phyloP scores from a whole-genome alignment of 352 stramenopile genomes.

The Globisporangium polare region DNA sequence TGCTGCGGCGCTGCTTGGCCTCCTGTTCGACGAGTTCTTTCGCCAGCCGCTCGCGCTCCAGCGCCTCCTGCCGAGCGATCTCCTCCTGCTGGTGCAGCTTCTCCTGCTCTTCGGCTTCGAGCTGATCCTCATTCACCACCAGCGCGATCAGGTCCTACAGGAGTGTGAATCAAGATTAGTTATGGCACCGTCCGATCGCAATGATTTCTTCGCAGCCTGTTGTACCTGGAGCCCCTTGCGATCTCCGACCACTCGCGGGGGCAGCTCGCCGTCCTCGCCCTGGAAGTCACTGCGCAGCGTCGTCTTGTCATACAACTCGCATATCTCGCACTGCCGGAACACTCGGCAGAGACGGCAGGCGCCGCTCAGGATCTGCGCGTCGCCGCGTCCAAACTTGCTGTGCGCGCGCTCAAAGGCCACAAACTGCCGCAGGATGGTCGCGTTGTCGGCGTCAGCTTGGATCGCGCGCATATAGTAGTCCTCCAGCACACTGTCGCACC shows the following conservation, averaged over 20 bases:
- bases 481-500: conserved; percentile 37
- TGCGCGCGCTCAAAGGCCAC: conserved; percentile 82
- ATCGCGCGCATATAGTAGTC: conserved; percentile 88
- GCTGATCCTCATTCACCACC: conserved; percentile 33
- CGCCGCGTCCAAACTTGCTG: conserved; percentile 62
- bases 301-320: conserved; percentile 61
- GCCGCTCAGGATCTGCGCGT: conserved; percentile 13
- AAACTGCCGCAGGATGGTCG: conserved; percentile 88
- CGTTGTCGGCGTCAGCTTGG: conserved; percentile 88
- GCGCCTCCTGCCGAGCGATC: not conserved
- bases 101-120: conserved; percentile 44
- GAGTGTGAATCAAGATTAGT: not conserved
- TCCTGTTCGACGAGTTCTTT: conserved; percentile 16
- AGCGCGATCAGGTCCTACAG: conserved; percentile 51
- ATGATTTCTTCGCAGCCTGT: too few relatives aligned
- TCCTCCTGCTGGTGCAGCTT: conserved; percentile 17
- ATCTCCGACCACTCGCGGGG: conserved; percentile 33
- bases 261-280: conserved; percentile 14
- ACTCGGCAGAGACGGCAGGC: conserved; percentile 81
- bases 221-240: conserved; percentile 53
- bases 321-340: conserved; percentile 85
- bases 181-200: too few relatives aligned
- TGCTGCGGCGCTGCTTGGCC: conserved; percentile 13
- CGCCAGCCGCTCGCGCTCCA: conserved; percentile 15
- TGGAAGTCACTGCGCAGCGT: conserved; percentile 24